Evolutionary conservation across 345 rosid species (phyloP).

Genomic region (Trapa incisa): DNA sequence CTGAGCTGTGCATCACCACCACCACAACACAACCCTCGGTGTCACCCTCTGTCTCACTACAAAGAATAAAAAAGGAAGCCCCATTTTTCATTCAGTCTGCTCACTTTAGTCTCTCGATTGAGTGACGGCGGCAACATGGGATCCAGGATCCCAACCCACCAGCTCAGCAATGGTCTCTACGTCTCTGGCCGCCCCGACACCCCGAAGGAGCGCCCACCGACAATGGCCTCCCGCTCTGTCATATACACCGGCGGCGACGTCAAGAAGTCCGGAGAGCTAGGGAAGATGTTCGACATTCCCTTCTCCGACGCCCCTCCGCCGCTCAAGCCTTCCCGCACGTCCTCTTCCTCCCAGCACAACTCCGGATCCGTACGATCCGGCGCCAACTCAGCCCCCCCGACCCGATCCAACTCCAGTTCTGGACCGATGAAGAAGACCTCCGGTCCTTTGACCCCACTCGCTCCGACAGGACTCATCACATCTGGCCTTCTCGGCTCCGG

Average conservation of each 20-base stretch:
- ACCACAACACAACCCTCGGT: constrained; percentile 5
- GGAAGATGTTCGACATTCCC: constrained; percentile 88
- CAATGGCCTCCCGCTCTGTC: constrained; percentile 62
- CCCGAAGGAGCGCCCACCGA: constrained; percentile 59
- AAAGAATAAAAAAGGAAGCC: background rate
- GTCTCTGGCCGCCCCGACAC: constrained; percentile 77
- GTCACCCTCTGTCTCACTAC: background rate
- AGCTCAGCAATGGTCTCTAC: constrained; percentile 69
- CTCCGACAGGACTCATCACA: constrained; percentile 82
- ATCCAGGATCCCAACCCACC: constrained; percentile 63
- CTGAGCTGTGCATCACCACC: too few relatives aligned
- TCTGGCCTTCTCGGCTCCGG: constrained; percentile 75
- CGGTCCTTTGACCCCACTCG: constrained; percentile 56
- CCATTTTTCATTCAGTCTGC: constrained; percentile 4
- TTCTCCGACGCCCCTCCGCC: constrained; percentile 25
- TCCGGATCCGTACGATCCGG: constrained; percentile 81
- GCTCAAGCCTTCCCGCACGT: constrained; percentile 35
- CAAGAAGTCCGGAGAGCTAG: constrained; percentile 87
- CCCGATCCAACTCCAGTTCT: constrained; percentile 50
- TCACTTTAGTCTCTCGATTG: background rate
- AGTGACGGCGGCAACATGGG: constrained; percentile 31
- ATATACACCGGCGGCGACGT: constrained; percentile 91
- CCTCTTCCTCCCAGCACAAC: constrained; percentile 62
- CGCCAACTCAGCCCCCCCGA: constrained; percentile 52
- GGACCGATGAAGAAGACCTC: constrained; percentile 58